Conservation (phyloP, 495 filamentous ascomycete species). For the Tetracladium marchalianum region DNA sequence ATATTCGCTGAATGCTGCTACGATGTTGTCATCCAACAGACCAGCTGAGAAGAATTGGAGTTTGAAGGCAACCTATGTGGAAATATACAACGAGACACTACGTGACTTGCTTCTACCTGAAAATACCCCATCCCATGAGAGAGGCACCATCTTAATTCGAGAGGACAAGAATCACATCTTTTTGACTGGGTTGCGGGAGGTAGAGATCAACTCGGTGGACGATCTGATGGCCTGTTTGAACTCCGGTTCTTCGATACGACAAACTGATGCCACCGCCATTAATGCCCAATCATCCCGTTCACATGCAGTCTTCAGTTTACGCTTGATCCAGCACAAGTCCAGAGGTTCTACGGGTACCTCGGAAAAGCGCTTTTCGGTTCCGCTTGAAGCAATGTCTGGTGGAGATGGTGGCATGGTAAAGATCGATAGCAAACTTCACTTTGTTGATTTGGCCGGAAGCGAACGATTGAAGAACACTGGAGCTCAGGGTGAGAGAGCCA, state of each 20-base stretch:
- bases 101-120: constrained; percentile 86
- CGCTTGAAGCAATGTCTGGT: constrained; percentile 67
- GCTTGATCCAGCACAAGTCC: constrained; percentile 78
- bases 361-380: constrained; percentile 87
- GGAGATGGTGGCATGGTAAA: constrained; percentile 61
- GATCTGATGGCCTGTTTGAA: constrained; percentile 83
- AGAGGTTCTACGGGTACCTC: constrained; percentile 36
- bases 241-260: constrained; percentile 87
- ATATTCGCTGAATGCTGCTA: constrained; percentile 55
- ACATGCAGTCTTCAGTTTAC: constrained; percentile 94
- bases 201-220: constrained; percentile 85
- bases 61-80: constrained; percentile 92
- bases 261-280: constrained; percentile 97
- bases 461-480: constrained; percentile 96
- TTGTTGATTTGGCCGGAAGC: constrained; percentile 96
- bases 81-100: constrained; percentile 97
- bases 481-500: constrained; percentile 89
- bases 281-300: constrained; percentile 99
- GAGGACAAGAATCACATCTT: constrained; percentile 96
- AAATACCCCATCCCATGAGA: constrained; percentile 53
- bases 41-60: constrained; percentile 74
- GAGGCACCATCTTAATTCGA: constrained; percentile 70
- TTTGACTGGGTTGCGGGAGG: constrained; percentile 77
- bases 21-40: constrained; percentile 32
- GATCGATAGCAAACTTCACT: constrained; percentile 96